Conservation (phyloP, 2,329 filamentous ascomycete genomes). For the Diaporthe australafricana region DNA sequence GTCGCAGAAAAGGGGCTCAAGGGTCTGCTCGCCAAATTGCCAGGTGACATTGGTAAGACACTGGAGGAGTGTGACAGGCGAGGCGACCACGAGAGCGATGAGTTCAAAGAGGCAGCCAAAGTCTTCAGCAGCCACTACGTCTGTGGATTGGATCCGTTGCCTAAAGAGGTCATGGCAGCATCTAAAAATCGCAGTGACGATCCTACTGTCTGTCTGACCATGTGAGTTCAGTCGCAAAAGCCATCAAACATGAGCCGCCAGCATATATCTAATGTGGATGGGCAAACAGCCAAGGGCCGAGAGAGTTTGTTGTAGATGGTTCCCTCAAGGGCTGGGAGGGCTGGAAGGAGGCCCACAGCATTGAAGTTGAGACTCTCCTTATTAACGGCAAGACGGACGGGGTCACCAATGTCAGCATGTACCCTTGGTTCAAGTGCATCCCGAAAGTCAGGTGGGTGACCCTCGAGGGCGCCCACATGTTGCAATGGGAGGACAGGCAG, state of each 20-base stretch:
- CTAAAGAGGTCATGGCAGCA: constrained; percentile 37
- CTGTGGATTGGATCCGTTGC: constrained; percentile 40
- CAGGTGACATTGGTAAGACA: constrained; percentile 36
- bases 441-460: constrained; percentile 45
- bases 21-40: constrained; percentile 39
- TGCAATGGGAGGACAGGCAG: constrained; percentile 42
- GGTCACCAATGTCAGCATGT: constrained; percentile 41
- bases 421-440: constrained; percentile 43
- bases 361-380: constrained; percentile 38
- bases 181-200: constrained; percentile 41
- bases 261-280: neutral
- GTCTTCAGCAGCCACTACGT: constrained; percentile 39
- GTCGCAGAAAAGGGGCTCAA: constrained; percentile 35
- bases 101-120: constrained; percentile 38
- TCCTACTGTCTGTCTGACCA: constrained; percentile 41
- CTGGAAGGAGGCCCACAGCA: constrained; percentile 42
- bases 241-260: neutral
- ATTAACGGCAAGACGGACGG: constrained; percentile 43
- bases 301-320: constrained; percentile 43
- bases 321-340: constrained; percentile 43
- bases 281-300: constrained; percentile 43
- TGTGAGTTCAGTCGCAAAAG: constrained; percentile 37
- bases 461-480: constrained; percentile 42
- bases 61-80: constrained; percentile 39
- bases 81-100: constrained; percentile 40